Base-by-base conservation (phyloP, 2,329 filamentous ascomycete genomes). In the Cladosporium sp. region DNA sequence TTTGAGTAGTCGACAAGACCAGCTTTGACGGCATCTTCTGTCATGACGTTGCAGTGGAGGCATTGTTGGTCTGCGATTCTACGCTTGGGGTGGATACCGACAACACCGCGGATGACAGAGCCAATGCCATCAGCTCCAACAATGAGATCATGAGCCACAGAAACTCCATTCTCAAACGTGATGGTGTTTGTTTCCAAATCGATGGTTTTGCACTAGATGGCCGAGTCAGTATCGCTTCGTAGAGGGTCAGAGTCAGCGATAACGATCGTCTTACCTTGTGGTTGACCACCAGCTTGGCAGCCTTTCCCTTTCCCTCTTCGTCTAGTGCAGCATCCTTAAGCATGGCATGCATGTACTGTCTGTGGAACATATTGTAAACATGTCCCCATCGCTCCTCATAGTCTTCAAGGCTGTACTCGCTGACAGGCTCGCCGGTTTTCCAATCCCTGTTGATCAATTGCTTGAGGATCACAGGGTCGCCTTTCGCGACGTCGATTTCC, bases 391-490 rank as follows among this genome's bases (percentile, higher is more conserved):
- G 80, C 77, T 86, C 73, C 75, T 90, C 84, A 65, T 91, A 91
- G 72, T 90, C 88, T 12, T 78, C 82, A 21, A 91, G 76, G 69
- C 86, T 83, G 70, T 89, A 90, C 0, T 88, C 85, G 69, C 84
- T 89, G 28, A 87, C 82, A 0, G 86, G 84, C 76, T 90, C 85
- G 0, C 89, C 89, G 0, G 88, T 90, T 73, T 85, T 84, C 88
- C 88, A 91, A 76, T 91, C 88, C 3, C 86, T 84, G 74, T 87
- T 89, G 78, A 91, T 90, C 62, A 91, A 81, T 71, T 87, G 87
- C 75, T 82, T 82, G 58, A 91, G 77, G 1, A 90, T 79, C 1
- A 91, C 88, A 0, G 88, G 88, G 65, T 89, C 85, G 10, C 88
- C 89, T 71, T 86, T 86, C 16, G 78, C 78, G 1, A 91, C 80